Conservation (phyloP, 2,329 filamentous ascomycete species). For the Drechslerella dactyloides region DNA sequence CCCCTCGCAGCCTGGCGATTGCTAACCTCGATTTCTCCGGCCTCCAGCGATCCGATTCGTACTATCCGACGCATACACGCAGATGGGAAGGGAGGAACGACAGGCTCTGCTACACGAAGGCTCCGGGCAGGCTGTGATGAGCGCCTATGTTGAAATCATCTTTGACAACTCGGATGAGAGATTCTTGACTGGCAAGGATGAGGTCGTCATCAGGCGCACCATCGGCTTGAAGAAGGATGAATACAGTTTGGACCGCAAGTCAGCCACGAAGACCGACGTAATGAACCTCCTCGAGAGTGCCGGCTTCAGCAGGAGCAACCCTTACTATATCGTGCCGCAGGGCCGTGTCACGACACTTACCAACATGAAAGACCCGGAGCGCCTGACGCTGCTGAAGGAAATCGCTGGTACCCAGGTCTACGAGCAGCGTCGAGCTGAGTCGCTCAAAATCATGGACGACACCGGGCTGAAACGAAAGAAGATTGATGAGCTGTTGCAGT, state of each 20-base stretch:
- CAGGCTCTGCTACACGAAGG: conserved; percentile 97
- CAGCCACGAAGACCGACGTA: conserved; percentile 90
- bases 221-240: conserved; percentile 99
- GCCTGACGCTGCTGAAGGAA: conserved; percentile 88
- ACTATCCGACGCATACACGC: conserved; percentile 94
- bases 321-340: conserved; percentile 98
- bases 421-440: conserved; percentile 87
- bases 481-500: conserved; percentile 88
- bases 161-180: conserved; percentile 97
- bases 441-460: conserved; percentile 94
- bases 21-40: conserved; percentile 8
- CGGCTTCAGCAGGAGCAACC: conserved; percentile 94
- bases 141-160: conserved; percentile 98
- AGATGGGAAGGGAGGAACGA: conserved; percentile 93
- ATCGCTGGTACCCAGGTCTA: conserved; percentile 99
- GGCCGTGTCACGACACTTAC: conserved; percentile 93
- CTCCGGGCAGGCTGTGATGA: conserved; percentile 96
- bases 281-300: conserved; percentile 94
- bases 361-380: conserved; percentile 97
- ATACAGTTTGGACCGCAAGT: conserved; percentile 96
- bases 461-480: conserved; percentile 93
- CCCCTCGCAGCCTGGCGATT: not conserved
- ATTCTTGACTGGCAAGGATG: conserved; percentile 89
- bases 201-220: conserved; percentile 87
- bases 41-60: conserved; percentile 86